Evolutionary conservation across 1,139 yeast species (phyloP).

Genomic region (Entelexis sorbosivorans): DNA sequence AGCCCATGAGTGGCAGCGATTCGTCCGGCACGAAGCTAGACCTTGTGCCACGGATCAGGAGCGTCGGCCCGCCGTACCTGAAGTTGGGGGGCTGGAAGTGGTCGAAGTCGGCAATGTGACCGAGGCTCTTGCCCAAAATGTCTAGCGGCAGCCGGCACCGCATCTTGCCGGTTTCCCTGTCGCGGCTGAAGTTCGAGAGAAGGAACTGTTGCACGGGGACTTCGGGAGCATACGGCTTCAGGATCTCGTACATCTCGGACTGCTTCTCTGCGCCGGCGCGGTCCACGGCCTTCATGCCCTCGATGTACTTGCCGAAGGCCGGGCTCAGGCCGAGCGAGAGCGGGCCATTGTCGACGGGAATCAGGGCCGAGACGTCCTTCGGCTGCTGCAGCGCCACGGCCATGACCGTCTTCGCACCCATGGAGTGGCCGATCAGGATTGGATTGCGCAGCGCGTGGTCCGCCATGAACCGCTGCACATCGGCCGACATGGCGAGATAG

Average conservation of each 20-base stretch:
- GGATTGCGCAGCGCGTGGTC: constrained; percentile 43
- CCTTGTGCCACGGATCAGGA: constrained; percentile 69
- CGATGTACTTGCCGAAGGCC: constrained; percentile 56
- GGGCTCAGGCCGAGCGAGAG: constrained; percentile 49
- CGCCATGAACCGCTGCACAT: constrained; percentile 59
- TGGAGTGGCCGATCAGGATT: constrained; percentile 78
- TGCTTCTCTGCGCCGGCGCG: constrained; percentile 38
- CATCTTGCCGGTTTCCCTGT: constrained; percentile 26
- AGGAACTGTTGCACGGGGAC: constrained; percentile 65
- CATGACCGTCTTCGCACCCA: constrained; percentile 97
- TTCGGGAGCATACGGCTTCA: constrained; percentile 52
- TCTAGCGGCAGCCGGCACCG: constrained; percentile 58
- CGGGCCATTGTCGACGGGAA: constrained; percentile 88
- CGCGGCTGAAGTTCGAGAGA: constrained; percentile 53
- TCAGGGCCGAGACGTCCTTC: constrained; percentile 47
- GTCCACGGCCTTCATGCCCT: constrained; percentile 45
- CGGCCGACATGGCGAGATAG: constrained; percentile 74
- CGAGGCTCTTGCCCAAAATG: constrained; percentile 51
- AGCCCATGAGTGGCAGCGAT: constrained; percentile 59
- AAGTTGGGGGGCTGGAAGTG: constrained; percentile 41
- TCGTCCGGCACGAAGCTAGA: constrained; percentile 84
- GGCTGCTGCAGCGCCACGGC: constrained; percentile 67
- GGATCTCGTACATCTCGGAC: constrained; percentile 57
- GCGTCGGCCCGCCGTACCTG: constrained; percentile 59
- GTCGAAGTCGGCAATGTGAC: constrained; percentile 68